Evolutionary conservation across 2,329 filamentous ascomycete species (phyloP).

Genomic region (Aspergillus sp.): DNA sequence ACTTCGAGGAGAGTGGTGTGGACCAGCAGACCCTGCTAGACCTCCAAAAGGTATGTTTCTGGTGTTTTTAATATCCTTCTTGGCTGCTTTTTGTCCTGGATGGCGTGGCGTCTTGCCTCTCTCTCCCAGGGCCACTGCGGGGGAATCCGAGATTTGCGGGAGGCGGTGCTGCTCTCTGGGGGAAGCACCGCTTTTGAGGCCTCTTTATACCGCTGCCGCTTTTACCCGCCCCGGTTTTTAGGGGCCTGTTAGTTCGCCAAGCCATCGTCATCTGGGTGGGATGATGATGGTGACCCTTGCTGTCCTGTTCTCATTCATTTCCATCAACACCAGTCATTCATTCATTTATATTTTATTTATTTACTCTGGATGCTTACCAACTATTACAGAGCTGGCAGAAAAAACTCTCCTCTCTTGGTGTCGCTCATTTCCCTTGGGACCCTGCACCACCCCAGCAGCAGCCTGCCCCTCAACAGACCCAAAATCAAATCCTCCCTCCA

Average conservation of each 20-base stretch:
- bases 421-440: constrained; percentile 94
- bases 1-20: constrained; percentile 95
- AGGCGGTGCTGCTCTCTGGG: constrained; percentile 6
- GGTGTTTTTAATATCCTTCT: constrained; percentile 4
- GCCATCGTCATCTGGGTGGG: not conserved
- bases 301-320: too few species aligned
- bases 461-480: constrained; percentile 43
- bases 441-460: constrained; percentile 60
- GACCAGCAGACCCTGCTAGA: constrained; percentile 82
- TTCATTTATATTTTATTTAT: not conserved
- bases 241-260: constrained; percentile 17
- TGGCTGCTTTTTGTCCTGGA: constrained; percentile 7
- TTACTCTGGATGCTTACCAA: too few species aligned
- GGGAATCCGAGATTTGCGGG: too few species aligned
- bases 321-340: too few species aligned
- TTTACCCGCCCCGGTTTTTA: constrained; percentile 20
- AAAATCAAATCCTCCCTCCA: constrained; percentile 34
- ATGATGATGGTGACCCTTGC: too few species aligned
- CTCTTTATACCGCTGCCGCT: constrained; percentile 34
- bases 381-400: constrained; percentile 78
- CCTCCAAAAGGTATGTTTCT: constrained; percentile 71
- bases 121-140: not conserved
- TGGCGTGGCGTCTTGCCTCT: constrained; percentile 4
- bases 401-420: constrained; percentile 77
- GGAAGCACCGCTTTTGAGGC: constrained; percentile 34